Percentiles rank a stretch among this genome's conserved stretches.
Evolutionary conservation across 805 yeast genomes (phyloP).

Genomic region (Sugiyamaella boreocaroliniensis): DNA sequence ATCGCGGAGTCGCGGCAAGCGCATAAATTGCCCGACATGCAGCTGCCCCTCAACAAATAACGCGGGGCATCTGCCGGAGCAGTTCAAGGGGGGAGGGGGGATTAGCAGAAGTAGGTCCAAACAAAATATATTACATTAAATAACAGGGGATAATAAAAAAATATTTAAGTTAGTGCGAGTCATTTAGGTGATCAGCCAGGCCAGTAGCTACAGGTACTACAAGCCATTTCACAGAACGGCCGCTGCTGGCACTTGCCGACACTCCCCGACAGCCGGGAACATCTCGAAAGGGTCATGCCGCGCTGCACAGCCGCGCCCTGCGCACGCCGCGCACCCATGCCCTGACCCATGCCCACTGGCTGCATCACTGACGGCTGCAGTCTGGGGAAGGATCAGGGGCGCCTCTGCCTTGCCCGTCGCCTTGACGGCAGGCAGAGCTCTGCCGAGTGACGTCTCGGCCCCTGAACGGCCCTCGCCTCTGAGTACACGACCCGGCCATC

Average conservation of each 20-base stretch:
- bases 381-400: neutral
- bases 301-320: neutral
- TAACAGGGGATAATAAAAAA: no score
- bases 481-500: neutral
- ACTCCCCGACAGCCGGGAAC: neutral
- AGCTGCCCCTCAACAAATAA: neutral
- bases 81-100: neutral
- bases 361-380: neutral
- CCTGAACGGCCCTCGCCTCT: neutral
- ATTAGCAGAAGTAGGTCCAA: neutral
- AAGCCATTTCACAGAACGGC: neutral
- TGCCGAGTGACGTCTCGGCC: neutral
- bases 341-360: no score
- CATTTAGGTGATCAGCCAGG: no score
- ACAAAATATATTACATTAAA: neutral
- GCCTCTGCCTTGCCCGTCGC: neutral
- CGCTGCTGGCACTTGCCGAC: neutral
- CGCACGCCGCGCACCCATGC: neutral
- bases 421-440: neutral
- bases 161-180: no score
- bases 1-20: neutral
- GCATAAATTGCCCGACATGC: neutral
- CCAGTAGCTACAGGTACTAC: no score
- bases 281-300: neutral
- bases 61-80: neutral